These are phyloP conservation scores for Ormosia semicastrata DNA, from an alignment of 306 rosid species.

Conservation along the genomic window DNA sequence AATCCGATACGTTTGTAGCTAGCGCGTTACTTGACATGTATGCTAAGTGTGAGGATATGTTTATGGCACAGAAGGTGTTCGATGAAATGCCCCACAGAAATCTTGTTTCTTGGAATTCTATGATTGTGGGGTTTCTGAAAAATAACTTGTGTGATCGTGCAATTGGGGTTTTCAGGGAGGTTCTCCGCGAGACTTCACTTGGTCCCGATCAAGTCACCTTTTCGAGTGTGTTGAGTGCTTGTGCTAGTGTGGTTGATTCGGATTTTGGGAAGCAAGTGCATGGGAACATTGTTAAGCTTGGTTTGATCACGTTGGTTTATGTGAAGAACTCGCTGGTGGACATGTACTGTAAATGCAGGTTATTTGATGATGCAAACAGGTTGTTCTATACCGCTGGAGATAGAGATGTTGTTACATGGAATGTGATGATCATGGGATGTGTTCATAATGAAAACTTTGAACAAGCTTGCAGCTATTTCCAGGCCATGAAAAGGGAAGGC, in stretches of 20 bases:
- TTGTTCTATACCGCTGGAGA: constrained; percentile 45
- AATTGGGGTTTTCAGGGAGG: constrained; percentile 36
- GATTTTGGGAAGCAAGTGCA: constrained; percentile 60
- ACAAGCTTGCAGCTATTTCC: constrained; percentile 49
- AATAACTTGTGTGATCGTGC: constrained; percentile 42
- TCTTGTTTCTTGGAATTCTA: constrained; percentile 56
- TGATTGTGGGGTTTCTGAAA: constrained; percentile 55
- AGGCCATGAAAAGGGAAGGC: constrained; percentile 51
- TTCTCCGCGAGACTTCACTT: constrained; percentile 23
- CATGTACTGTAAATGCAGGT: constrained; percentile 55
- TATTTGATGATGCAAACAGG: constrained; percentile 41
- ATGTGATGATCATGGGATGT: constrained; percentile 52
- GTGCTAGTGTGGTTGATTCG: constrained; percentile 41
- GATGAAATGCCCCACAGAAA: constrained; percentile 57
- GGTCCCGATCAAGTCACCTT: constrained; percentile 53
- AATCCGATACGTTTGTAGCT: constrained; percentile 42
- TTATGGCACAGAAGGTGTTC: constrained; percentile 49
- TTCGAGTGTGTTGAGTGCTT: constrained; percentile 57
- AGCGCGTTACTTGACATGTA: constrained; percentile 56
- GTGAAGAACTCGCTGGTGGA: constrained; percentile 57
- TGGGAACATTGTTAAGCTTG: constrained; percentile 47
- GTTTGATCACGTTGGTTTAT: constrained; percentile 42
- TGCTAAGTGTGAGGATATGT: constrained; percentile 39
- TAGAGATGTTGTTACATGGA: constrained; percentile 61
- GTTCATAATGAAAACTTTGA: constrained; percentile 39